Percentiles rank a stretch among this genome's conserved stretches.
Conservation (phyloP, 345 rosid species). For the Erysimum cheiranthoides region DNA sequence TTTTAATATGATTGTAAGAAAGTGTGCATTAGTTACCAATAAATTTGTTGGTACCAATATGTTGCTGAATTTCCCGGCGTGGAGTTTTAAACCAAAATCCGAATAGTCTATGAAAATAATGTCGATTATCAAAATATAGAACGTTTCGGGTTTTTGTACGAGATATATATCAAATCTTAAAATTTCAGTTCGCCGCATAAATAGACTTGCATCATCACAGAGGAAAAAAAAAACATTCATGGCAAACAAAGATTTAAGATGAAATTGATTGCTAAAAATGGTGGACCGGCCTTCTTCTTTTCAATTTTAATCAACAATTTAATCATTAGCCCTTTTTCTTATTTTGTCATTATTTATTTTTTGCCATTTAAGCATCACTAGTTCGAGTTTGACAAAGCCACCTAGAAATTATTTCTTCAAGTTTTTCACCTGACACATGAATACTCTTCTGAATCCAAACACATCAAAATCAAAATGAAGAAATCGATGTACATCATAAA, state of each 20-base stretch:
- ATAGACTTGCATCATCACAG: conserved; percentile 32
- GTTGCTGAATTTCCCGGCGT: background rate
- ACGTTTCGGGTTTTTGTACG: conserved; percentile 12
- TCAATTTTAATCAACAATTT: conserved; percentile 46
- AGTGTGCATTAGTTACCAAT: conserved; percentile 20
- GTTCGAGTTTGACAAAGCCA: conserved; percentile 30
- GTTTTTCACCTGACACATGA: conserved; percentile 14
- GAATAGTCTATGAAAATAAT: background rate
- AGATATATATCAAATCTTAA: conserved; percentile 17
- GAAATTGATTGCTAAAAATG: conserved; percentile 43
- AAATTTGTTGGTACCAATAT: background rate
- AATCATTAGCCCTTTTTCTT: conserved; percentile 46
- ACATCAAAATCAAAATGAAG: conserved; percentile 23
- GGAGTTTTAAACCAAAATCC: background rate
- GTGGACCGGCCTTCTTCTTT: conserved; percentile 56
- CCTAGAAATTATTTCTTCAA: conserved; percentile 4
- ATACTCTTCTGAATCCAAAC: conserved; percentile 11
- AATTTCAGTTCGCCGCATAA: conserved; percentile 47
- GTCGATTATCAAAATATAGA: background rate
- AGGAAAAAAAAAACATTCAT: conserved; percentile 33
- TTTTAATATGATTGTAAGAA: conserved; percentile 4
- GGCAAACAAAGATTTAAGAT: conserved; percentile 45
- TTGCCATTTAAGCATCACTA: conserved; percentile 43
- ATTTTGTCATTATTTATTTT: conserved; percentile 25
- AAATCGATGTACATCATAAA: conserved; percentile 26